Evolutionary conservation across 192 early-diverging fungal genomes (phyloP), one percentile per base, ranked within the genome.

Genomic region (Mortierella hygrophila): DNA sequence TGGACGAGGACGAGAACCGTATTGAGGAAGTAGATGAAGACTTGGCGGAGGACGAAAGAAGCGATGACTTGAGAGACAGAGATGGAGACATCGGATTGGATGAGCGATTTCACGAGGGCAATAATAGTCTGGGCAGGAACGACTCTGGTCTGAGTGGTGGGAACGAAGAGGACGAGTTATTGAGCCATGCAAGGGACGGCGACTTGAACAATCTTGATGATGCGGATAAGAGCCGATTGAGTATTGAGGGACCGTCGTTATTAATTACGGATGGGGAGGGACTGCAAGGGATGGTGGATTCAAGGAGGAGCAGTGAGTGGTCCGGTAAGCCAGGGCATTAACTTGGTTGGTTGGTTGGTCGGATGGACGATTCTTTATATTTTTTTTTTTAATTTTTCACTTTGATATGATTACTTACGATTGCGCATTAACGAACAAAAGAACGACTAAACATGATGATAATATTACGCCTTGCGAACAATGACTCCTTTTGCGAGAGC

Each of bases 1-100:
- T 76, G 55, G 83, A 80, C 4, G 68, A 78, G 26, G 75, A 57
- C 57, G 75, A 76, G 21, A 40, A n/a, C 35, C 69, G 69, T 35
- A 70, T 65, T 65, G 60, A 65, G 1, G 29, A 65, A 11, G 60
- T 11, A 32, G 60, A 65, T 6, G 60, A 65, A 11, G 26, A 32
- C 3, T 46, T 46, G 29, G 60, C 60, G 10, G 11, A 65, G 29
- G 60, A 29, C 23, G 26, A 15, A 65, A 29, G 3, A 15, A 13
- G 4, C 29, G 11, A 10, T 2, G 60, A 65, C 4, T 32, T 65
- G 13, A 9, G 60, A 65, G 60, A 65, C 10, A 65, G 29, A 65
- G 13, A 65, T 1, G 13, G 44, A 46, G 13, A 46, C 11, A 46
- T 11, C 29, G 26, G 26, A 15, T 15, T 26, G 9, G 26, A 65